Evolutionary conservation across 164 flowering plant species (phyloP), one percentile per base, ranked within the genome.

Genomic region (Platanus orientalis): DNA sequence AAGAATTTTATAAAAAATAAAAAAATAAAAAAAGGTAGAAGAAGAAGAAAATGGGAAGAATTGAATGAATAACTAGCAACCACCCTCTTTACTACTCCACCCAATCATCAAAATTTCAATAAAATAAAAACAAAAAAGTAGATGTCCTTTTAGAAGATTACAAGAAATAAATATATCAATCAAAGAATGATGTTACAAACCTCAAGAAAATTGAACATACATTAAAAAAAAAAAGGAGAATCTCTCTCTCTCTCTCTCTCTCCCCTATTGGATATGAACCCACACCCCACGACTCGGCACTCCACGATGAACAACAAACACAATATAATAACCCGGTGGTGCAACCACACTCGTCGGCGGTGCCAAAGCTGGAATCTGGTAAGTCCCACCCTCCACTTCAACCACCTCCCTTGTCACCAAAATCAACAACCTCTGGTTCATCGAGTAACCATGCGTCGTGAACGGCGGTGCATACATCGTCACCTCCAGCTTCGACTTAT

Each of bases 361-460:
- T 17, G 87, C 80, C 45, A 57, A 24, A 29, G 58, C 74, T 7
- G 13, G 25, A 23, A 76, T 49, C 7, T 6, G 6, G 29, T 51
- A 59, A 0, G 0, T 20, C 2, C 49, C 71, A 20, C 11, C 10
- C 19, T 10, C 23, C 1, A 26, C 20, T 1, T 7, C 11, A 0
- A 0, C 6, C 28, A 70, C 44, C 0, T 48, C 26, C 1, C 0
- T 14, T 7, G 52, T 27, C 6, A 59, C 71, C 74, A 92, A 50
- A 23, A 67, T 6, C 14, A 89, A 12, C 69, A 88, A 57, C 64
- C 98, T 78, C 55, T 89, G 96, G 47, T 79, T 81, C 89, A 76
- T 77, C 1, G 95, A 83, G 62, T 64, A 83, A 0, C 96, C 89
- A 42, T 92, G 98, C 0, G 96, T 92, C 0, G 96, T 86, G 34